Evolutionary conservation across 73 alveolate species (phyloP).

Genomic region (Paramecium caudatum): DNA sequence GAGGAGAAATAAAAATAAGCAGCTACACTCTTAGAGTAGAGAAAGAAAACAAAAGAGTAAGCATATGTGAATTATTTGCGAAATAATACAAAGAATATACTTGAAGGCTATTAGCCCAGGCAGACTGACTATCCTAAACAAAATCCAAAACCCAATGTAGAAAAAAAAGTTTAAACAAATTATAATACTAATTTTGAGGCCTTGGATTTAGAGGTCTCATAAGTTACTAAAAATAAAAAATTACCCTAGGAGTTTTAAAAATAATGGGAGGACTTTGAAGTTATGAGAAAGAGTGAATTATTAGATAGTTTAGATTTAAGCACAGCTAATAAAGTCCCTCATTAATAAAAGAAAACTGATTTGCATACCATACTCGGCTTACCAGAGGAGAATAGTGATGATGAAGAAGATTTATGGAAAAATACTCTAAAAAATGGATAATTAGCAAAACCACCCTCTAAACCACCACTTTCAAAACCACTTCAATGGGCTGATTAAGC

Average conservation of each 20-base stretch:
- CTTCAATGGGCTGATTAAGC: constrained; percentile 59
- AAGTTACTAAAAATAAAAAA: constrained; percentile 37
- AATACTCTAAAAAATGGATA: constrained; percentile 55
- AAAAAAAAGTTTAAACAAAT: constrained; percentile 48
- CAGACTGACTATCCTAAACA: constrained; percentile 53
- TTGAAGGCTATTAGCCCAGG: constrained; percentile 16
- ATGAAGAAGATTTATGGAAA: constrained; percentile 64
- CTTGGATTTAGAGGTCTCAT: constrained; percentile 47
- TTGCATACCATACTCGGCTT: constrained; percentile 4
- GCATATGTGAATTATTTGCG: constrained; percentile 58
- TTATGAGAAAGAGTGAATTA: constrained; percentile 46
- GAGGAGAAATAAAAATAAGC: constrained; percentile 27
- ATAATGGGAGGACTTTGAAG: constrained; percentile 59
- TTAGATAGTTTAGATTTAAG: constrained; percentile 66
- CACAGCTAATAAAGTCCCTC: constrained; percentile 56
- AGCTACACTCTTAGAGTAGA: constrained; percentile 13
- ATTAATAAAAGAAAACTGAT: neutral
- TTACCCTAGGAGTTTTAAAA: constrained; percentile 42
- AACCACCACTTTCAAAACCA: neutral
- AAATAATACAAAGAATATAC: constrained; percentile 48
- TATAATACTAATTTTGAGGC: constrained; percentile 69
- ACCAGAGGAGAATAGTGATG: constrained; percentile 52
- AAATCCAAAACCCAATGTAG: constrained; percentile 41
- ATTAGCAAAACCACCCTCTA: neutral
- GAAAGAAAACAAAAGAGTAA: constrained; percentile 69